phyloP scores from a whole-genome alignment of 805 yeast species.

The Cyberlindnera suaveolens region DNA sequence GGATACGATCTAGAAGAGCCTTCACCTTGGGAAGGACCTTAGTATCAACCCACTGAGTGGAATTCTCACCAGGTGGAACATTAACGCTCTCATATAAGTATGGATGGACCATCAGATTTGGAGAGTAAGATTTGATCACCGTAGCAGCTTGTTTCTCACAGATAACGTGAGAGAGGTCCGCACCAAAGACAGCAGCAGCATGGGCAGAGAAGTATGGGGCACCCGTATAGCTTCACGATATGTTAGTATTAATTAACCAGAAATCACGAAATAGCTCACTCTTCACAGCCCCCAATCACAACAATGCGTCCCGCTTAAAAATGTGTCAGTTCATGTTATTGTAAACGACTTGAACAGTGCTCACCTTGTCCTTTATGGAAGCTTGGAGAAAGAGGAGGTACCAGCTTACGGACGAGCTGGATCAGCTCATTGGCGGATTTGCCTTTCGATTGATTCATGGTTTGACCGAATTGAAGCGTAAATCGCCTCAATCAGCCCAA shows the following conservation, averaged over 20 bases:
- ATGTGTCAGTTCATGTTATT: background rate
- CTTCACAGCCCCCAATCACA: conserved; percentile 91
- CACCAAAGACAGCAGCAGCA: conserved; percentile 78
- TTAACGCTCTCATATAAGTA: conserved; percentile 48
- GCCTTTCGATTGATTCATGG: conserved; percentile 11
- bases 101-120: conserved; percentile 96
- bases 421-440: conserved; percentile 34
- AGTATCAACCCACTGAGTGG: conserved; percentile 29
- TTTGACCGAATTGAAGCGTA: background rate
- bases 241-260: conserved; percentile 3
- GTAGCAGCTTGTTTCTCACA: conserved; percentile 77
- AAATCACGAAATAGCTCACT: conserved; percentile 29
- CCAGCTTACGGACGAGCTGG: conserved; percentile 42
- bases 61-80: conserved; percentile 11
- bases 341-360: conserved; percentile 5
- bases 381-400: conserved; percentile 68
- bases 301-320: conserved; percentile 64
- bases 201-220: conserved; percentile 92
- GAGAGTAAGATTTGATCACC: conserved; percentile 81
- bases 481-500: no score
- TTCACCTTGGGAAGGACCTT: conserved; percentile 51
- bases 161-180: conserved; percentile 84
- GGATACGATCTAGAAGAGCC: conserved; percentile 55
- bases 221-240: conserved; percentile 61
- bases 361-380: conserved; percentile 83